Evolutionary conservation across 2,329 filamentous ascomycete species (phyloP).

Genomic region (Aureobasidium zeae): DNA sequence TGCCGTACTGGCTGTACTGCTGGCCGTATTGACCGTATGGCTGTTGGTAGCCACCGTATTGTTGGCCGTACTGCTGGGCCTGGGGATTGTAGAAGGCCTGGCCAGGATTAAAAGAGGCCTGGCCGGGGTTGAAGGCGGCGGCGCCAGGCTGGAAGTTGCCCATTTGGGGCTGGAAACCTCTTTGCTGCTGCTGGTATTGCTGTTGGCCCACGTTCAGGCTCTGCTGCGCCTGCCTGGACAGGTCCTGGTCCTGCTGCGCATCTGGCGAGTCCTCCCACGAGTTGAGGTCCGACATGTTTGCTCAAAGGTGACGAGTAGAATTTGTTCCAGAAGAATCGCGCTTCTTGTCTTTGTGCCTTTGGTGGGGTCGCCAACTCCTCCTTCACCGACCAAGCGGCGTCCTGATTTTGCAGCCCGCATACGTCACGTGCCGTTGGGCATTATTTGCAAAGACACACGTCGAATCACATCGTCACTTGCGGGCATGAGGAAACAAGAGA

Average conservation of each 20-base stretch:
- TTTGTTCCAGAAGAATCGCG: too few relatives aligned
- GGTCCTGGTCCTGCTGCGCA: conserved; percentile 32
- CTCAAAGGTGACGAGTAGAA: too few relatives aligned
- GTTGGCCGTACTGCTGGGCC: conserved; percentile 26
- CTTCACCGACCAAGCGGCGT: too few relatives aligned
- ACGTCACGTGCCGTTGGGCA: too few relatives aligned
- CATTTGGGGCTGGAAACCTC: conserved; percentile 23
- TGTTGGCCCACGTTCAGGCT: conserved; percentile 25
- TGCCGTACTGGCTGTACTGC: conserved; percentile 20
- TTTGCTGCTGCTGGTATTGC: conserved; percentile 7
- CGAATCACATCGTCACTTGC: too few relatives aligned
- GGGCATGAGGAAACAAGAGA: too few relatives aligned
- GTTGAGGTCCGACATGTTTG: conserved; percentile 73
- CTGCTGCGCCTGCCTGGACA: conserved; percentile 32
- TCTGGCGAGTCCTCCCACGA: conserved; percentile 71
- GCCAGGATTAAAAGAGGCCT: conserved; percentile 30
- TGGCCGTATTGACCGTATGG: conserved; percentile 21
- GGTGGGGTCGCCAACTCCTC: too few relatives aligned
- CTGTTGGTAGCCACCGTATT: conserved; percentile 24
- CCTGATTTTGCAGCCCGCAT: too few relatives aligned
- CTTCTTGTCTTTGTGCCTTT: too few relatives aligned
- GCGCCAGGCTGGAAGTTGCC: conserved; percentile 30
- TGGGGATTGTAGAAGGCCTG: too few relatives aligned
- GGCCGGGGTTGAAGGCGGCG: conserved; percentile 29
- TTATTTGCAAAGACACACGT: too few relatives aligned